phyloP scores from a whole-genome alignment of 1,139 yeast genomes.

The Blastobotrys capitulatus region DNA sequence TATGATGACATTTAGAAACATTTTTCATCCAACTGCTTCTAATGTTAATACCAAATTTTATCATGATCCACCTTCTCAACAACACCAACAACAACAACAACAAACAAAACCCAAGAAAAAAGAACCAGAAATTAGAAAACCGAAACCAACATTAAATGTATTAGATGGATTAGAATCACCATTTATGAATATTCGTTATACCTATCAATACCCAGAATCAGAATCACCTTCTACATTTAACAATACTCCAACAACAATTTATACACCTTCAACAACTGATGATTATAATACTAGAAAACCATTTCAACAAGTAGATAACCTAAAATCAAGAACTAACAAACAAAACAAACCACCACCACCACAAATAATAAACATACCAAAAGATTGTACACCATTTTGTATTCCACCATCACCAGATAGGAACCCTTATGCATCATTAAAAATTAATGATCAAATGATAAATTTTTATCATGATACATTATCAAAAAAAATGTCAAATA shows the following conservation, averaged over 20 bases:
- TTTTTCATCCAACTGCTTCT: constrained; percentile 1
- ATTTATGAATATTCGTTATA: constrained; percentile 10
- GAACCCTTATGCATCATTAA: constrained; percentile 19
- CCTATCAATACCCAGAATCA: background rate
- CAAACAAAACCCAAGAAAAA: too few relatives aligned
- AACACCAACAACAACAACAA: too few relatives aligned
- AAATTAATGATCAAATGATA: constrained; percentile 20
- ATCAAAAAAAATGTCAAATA: constrained; percentile 5
- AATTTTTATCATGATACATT: constrained; percentile 15
- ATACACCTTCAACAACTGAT: background rate
- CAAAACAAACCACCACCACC: background rate
- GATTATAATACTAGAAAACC: background rate
- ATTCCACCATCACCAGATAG: constrained; percentile 5
- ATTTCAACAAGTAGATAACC: background rate
- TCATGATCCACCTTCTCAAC: background rate
- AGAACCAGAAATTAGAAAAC: too few relatives aligned
- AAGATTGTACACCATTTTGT: constrained; percentile 5
- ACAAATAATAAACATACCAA: background rate
- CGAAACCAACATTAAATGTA: constrained; percentile 11
- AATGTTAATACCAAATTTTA: background rate
- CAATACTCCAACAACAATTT: background rate
- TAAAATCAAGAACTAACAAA: too few relatives aligned
- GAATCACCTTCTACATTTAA: background rate
- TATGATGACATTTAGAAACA: constrained; percentile 3
- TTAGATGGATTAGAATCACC: constrained; percentile 13